Conservation (phyloP, 305 asterid genomes). For the Fraxinus angustifolia region DNA sequence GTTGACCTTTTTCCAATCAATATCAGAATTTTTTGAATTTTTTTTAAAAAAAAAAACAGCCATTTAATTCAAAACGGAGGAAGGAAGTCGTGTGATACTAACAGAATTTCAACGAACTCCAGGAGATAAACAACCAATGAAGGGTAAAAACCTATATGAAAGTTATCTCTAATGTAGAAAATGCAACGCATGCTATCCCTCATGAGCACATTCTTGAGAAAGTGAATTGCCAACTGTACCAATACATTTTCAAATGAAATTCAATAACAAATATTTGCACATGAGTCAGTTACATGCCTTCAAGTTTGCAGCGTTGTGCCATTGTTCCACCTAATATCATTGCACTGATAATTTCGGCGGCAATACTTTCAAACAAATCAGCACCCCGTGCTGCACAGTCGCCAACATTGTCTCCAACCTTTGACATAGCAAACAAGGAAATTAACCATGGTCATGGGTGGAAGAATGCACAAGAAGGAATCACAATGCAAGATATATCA, state of each 20-base stretch:
- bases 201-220: slow-evolving; percentile 19
- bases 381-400: slow-evolving; percentile 99
- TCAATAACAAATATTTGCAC: slow-evolving; percentile 14
- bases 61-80: background rate
- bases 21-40: background rate
- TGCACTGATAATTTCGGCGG: slow-evolving; percentile 99
- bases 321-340: slow-evolving; percentile 99
- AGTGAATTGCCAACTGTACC: slow-evolving; percentile 6
- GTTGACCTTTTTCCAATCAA: background rate
- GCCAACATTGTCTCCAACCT: slow-evolving; percentile 99
- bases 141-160: slow-evolving; percentile 5
- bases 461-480: background rate
- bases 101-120: background rate
- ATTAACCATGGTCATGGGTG: slow-evolving; percentile 12
- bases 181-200: slow-evolving; percentile 1
- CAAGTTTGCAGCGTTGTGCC: slow-evolving; percentile 95
- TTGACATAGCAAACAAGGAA: slow-evolving; percentile 23
- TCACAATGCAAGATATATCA: slow-evolving; percentile 3
- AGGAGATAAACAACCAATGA: slow-evolving; percentile 4
- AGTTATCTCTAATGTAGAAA: background rate
- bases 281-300: slow-evolving; percentile 46
- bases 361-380: slow-evolving; percentile 97
- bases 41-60: background rate
- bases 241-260: background rate
- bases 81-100: background rate